Conservation (phyloP, 306 rosid species). For the Arachis hypogaea region DNA sequence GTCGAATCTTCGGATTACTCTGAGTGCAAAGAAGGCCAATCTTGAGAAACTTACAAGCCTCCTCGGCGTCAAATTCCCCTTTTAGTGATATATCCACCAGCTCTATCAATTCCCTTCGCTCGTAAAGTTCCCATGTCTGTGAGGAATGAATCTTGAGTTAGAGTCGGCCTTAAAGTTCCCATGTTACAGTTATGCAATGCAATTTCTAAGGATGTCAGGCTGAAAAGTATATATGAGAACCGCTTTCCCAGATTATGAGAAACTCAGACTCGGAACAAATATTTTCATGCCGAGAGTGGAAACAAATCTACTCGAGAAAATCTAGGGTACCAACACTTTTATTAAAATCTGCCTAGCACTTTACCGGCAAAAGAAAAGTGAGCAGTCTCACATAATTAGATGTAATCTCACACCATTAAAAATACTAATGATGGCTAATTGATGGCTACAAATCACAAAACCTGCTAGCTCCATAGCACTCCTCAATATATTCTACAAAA, state of each 20-base stretch:
- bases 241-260: background rate
- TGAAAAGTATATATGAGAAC: background rate
- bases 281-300: background rate
- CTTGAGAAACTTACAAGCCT: slow-evolving; percentile 74
- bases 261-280: background rate
- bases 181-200: slow-evolving; percentile 22
- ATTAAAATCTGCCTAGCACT: too few species aligned
- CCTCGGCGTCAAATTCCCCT: slow-evolving; percentile 69
- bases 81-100: slow-evolving; percentile 66
- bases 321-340: too few species aligned
- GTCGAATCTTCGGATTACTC: slow-evolving; percentile 77
- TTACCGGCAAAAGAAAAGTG: too few species aligned
- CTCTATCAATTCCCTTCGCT: slow-evolving; percentile 56
- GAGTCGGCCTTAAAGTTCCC: slow-evolving; percentile 3
- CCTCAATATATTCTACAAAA: too few species aligned
- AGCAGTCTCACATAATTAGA: too few species aligned
- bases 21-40: slow-evolving; percentile 90
- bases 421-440: too few species aligned
- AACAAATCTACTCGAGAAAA: background rate
- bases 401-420: too few species aligned
- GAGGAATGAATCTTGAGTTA: slow-evolving; percentile 33
- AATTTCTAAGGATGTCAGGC: background rate
- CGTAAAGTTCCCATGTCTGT: slow-evolving; percentile 78
- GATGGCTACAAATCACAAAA: too few species aligned
- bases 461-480: too few species aligned